Conservation (phyloP, 176 grass and related monocot genomes). For the Carex littledalei region DNA sequence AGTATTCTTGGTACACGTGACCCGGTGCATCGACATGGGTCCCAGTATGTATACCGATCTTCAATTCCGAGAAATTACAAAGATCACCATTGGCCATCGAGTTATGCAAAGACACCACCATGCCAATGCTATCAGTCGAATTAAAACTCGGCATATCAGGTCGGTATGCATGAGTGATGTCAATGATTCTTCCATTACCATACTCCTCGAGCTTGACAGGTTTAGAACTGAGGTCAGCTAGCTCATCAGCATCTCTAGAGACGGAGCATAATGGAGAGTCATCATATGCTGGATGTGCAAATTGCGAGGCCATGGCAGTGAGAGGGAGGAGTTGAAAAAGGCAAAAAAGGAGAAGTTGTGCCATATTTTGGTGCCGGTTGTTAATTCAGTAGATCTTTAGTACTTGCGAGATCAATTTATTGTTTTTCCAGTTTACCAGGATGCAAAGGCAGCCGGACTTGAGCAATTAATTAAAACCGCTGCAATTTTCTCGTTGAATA, state of each 20-base stretch:
- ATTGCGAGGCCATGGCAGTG: constrained; percentile 2
- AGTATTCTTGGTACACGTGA: constrained; percentile 36
- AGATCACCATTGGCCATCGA: constrained; percentile 39
- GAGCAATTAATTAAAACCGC: not conserved
- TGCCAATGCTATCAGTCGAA: not conserved
- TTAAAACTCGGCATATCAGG: constrained; percentile 28
- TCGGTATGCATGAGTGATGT: constrained; percentile 31
- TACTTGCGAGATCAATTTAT: not conserved
- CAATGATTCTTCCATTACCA: constrained; percentile 25
- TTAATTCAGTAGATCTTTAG: not conserved
- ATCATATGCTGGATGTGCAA: not conserved
- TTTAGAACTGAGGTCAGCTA: not conserved
- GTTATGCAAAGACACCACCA: constrained; percentile 5
- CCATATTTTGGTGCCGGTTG: not conserved
- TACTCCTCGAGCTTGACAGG: constrained; percentile 12
- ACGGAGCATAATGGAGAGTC: not conserved
- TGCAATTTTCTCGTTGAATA: not conserved
- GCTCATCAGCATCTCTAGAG: constrained; percentile 12
- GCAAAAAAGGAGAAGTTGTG: not conserved
- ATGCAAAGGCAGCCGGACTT: not conserved
- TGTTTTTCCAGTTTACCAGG: not conserved
- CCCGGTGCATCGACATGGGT: constrained; percentile 43
- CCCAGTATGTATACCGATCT: constrained; percentile 26
- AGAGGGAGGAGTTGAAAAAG: constrained; percentile 5
- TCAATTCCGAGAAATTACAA: constrained; percentile 36